phyloP scores from a whole-genome alignment of 352 stramenopile genomes.

The Phytophthora niederhauseri region DNA sequence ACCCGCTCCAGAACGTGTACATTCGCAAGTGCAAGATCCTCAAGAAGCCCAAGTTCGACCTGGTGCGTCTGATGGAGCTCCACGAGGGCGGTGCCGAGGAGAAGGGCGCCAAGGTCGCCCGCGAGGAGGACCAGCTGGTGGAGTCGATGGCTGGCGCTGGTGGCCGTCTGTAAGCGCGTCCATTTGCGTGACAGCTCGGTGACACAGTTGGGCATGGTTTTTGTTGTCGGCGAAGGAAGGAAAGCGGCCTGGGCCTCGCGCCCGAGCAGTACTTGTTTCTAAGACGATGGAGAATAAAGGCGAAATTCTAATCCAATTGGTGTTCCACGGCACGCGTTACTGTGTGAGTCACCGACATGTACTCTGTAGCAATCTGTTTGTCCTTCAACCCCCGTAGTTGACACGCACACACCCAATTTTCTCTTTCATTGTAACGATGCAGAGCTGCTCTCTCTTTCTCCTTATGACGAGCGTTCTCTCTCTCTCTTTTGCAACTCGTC shows the following conservation, averaged over 20 bases:
- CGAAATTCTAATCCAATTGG: conserved; percentile 76
- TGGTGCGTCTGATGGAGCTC: conserved; percentile 99
- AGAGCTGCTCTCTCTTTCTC: background rate
- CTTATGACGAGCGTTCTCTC: background rate
- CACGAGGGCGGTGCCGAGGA: conserved; percentile 96
- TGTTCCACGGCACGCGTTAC: conserved; percentile 17
- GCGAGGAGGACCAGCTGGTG: conserved; percentile 87
- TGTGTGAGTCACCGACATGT: conserved; percentile 15
- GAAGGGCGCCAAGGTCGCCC: conserved; percentile 91
- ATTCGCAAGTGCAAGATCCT: conserved; percentile 99
- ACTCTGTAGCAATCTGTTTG: background rate
- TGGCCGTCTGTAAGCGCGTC: conserved; percentile 85
- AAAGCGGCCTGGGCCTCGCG: conserved; percentile 14
- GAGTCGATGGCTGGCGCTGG: conserved; percentile 88
- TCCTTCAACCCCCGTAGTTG: background rate
- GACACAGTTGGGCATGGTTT: conserved; percentile 44
- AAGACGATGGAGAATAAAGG: conserved; percentile 87
- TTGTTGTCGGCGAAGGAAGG: conserved; percentile 43
- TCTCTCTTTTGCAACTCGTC: background rate
- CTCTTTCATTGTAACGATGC: no score
- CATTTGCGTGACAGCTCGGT: conserved; percentile 30
- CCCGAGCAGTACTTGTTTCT: conserved; percentile 49
- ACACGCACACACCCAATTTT: background rate
- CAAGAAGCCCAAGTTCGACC: conserved; percentile 99
- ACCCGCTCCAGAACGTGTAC: conserved; percentile 99